Evolutionary conservation across 768 basidiomycete genomes (phyloP).

Genomic region (Erythrobasidium yunnanense): DNA sequence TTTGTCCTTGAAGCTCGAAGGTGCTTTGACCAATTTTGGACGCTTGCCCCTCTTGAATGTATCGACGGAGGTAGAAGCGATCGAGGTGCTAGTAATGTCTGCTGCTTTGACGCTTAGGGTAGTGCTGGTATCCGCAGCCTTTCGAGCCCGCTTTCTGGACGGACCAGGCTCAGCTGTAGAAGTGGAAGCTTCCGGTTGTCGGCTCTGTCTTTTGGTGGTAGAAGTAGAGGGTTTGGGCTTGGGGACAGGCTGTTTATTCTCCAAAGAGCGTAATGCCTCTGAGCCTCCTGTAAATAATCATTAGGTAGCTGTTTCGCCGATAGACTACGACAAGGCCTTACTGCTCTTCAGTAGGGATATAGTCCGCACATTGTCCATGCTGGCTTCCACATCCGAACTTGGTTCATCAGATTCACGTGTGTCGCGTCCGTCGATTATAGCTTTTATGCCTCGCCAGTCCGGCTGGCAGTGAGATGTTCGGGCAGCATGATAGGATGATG

Average conservation of each 20-base stretch:
- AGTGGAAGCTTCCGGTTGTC: neutral
- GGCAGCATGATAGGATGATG: no score
- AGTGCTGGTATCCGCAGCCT: neutral
- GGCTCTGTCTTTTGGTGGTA: neutral
- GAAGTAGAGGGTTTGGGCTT: neutral
- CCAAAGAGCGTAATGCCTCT: neutral
- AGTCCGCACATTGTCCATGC: no score
- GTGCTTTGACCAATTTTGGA: no score
- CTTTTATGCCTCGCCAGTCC: neutral
- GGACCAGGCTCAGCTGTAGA: neutral
- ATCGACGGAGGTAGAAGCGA: neutral
- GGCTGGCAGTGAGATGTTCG: no score
- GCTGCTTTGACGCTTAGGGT: neutral
- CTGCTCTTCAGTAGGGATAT: no score
- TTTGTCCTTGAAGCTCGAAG: slow-evolving; percentile 8
- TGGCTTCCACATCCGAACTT: neutral
- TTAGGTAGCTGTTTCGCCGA: no score
- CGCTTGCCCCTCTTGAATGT: slow-evolving; percentile 1
- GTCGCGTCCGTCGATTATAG: neutral
- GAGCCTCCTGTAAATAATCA: neutral
- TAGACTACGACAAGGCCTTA: no score
- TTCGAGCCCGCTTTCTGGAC: neutral
- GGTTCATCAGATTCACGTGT: neutral
- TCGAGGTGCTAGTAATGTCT: neutral
- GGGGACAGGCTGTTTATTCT: neutral